Percentiles rank a stretch among this genome's conserved stretches.
Conservation (phyloP, 495 filamentous ascomycete species). For the Penicillium antarcticum region DNA sequence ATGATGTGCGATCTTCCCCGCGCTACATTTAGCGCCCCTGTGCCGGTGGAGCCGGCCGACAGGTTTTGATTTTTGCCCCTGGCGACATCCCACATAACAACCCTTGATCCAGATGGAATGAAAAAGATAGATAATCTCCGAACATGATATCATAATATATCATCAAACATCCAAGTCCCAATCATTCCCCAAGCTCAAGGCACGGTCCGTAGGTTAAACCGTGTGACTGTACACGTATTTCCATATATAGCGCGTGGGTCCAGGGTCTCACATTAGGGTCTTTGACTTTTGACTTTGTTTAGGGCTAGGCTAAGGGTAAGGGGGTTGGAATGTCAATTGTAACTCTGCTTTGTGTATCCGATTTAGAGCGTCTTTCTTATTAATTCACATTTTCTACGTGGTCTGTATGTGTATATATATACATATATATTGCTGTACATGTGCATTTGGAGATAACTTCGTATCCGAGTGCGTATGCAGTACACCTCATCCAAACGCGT, state of each 20-base stretch:
- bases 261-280: slow-evolving; percentile 9
- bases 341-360: no score
- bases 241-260: slow-evolving; percentile 2
- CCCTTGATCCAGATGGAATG: background rate
- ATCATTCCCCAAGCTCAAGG: background rate
- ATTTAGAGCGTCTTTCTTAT: no score
- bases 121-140: background rate
- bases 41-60: slow-evolving; percentile 4
- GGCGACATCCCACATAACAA: slow-evolving; percentile 12
- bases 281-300: no score
- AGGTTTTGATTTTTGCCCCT: slow-evolving; percentile 11
- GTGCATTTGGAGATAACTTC: no score
- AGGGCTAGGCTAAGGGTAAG: background rate
- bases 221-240: background rate
- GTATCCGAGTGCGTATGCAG: no score
- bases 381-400: no score
- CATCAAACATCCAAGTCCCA: background rate
- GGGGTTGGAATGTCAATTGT: background rate
- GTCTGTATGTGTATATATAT: no score
- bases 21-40: slow-evolving; percentile 18
- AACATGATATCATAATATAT: background rate
- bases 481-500: no score
- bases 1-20: slow-evolving; percentile 28
- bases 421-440: no score
- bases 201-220: background rate